phyloP scores from a whole-genome alignment of 441 rosid genomes.

The Pelargonium fulgidum region DNA sequence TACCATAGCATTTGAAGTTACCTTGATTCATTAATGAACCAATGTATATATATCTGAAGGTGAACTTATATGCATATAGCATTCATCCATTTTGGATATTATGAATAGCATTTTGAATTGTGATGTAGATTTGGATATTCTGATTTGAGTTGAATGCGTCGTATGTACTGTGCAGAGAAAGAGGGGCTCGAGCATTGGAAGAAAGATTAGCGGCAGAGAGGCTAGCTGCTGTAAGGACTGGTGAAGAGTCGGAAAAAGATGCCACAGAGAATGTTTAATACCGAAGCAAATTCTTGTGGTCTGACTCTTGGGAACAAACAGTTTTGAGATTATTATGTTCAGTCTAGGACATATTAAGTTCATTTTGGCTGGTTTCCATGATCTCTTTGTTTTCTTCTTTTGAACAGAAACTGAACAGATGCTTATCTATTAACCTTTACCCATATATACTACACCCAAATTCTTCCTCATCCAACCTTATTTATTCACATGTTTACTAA shows the following conservation, averaged over 20 bases:
- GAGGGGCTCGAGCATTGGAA: conserved; percentile 93
- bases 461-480: not conserved
- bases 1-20: not conserved
- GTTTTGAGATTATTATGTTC: not conserved
- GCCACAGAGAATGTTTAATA: conserved; percentile 56
- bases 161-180: conserved; percentile 58
- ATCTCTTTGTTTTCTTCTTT: not conserved
- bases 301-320: not conserved
- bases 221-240: conserved; percentile 41
- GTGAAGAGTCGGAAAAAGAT: conserved; percentile 50
- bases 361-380: not conserved
- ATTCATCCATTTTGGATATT: not conserved
- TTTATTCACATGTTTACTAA: too few species aligned
- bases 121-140: not conserved
- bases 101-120: too few species aligned
- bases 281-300: not conserved
- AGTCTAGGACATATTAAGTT: not conserved
- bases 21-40: not conserved
- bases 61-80: not conserved
- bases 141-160: not conserved
- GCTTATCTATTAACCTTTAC: not conserved
- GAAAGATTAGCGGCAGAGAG: conserved; percentile 89
- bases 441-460: too few species aligned
- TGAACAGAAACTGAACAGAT: not conserved
- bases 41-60: not conserved